phyloP scores from a whole-genome alignment of 345 rosid genomes.

The Combretum micranthum region DNA sequence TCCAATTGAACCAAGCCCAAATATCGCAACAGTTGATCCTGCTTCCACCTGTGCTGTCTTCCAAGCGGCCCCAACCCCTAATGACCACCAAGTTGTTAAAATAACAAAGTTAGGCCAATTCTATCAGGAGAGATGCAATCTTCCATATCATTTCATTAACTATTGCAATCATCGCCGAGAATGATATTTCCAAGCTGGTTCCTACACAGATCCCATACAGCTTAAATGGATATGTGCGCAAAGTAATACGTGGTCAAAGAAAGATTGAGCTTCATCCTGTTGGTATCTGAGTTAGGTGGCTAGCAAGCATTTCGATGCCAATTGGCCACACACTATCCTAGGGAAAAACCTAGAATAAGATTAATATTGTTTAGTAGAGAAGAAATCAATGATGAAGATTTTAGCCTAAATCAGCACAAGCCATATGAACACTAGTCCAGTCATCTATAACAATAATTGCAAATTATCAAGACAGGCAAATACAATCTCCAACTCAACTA shows the following conservation, averaged over 20 bases:
- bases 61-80: slow-evolving; percentile 91
- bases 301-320: no score
- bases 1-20: slow-evolving; percentile 86
- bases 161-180: not conserved
- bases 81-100: not conserved
- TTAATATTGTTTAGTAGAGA: no score
- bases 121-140: not conserved
- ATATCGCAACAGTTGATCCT: slow-evolving; percentile 80
- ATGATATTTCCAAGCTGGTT: not conserved
- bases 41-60: slow-evolving; percentile 69
- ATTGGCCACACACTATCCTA: no score
- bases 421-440: no score
- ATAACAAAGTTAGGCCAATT: not conserved
- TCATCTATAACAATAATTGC: no score
- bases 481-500: no score
- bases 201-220: not conserved
- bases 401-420: no score
- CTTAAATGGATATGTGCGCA: not conserved
- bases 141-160: not conserved
- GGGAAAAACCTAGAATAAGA: no score
- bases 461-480: no score
- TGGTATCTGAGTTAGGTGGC: not conserved
- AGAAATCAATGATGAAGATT: no score
- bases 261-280: not conserved
- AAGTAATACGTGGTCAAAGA: not conserved